Base-by-base conservation (phyloP, 163 green algal species). In the Scenedesmus sp. region DNA sequence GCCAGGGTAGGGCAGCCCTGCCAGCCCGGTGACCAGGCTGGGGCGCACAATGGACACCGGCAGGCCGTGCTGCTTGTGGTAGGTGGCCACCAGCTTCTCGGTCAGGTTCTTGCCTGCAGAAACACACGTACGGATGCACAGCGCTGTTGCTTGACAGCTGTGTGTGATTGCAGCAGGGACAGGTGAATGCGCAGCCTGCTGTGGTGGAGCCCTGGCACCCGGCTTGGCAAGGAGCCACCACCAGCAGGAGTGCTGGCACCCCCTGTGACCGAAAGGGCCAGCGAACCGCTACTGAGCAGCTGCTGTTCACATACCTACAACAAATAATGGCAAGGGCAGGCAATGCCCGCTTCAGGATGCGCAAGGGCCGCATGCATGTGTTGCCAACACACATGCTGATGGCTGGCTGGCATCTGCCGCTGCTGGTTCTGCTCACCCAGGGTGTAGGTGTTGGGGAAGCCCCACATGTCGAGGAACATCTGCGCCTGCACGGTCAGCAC, bases 391-490 rank as follows among this genome's bases (percentile, higher is more conserved):
- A n/a, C n/a, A n/a, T n/a, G n/a, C n/a, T n/a, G n/a, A n/a, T n/a
- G n/a, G n/a, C n/a, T n/a, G n/a, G n/a, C n/a, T 56, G 46, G 46
- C 46, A 56, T 56, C 65, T 76, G 65, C 65, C 40, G 65, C 65
- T 76, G 65, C 65, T 76, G 65, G 30, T 16, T 1, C 26, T 76
- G 61, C 65, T 76, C 26, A 76, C 65, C 88, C 81, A 95, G 80
- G 42, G 83, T 94, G 89, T 95, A 95, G 72, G 91, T 92, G 89
- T 95, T 95, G 61, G 89, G 92, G 16, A 95, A 92, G 46, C 86
- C 86, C 81, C 86, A 90, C 49, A 89, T 79, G 81, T 92, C 79
- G 0, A 92, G 87, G 87, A 80, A 92, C 88, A 89, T 89, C 68
- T 92, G 88, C 16, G 88, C 88, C 85, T 89, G 85, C 42, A 46